A percentile compares a stretch with the other conserved stretches of the same genome.
phyloP scores from a whole-genome alignment of 2,329 filamentous ascomycete genomes.

The Aphanoascus verrucosus region DNA sequence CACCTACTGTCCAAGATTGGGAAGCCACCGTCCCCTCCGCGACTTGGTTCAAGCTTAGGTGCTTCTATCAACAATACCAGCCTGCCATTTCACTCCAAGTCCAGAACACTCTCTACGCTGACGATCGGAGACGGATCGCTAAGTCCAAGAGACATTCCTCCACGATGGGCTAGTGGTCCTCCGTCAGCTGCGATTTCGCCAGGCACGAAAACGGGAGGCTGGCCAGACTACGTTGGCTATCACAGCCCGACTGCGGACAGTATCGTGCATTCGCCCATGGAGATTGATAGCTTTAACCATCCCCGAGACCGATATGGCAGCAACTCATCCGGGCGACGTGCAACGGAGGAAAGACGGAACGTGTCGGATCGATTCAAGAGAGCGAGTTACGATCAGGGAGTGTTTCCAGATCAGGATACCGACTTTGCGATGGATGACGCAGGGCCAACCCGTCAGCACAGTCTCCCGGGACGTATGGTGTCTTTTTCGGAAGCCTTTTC shows the following conservation, averaged over 20 bases:
- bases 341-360: conserved; percentile 41
- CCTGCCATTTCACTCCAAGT: conserved; percentile 27
- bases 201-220: conserved; percentile 28
- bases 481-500: conserved; percentile 26
- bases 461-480: conserved; percentile 31
- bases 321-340: conserved; percentile 16
- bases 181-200: conserved; percentile 35
- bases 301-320: conserved; percentile 21
- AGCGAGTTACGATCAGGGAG: conserved; percentile 52
- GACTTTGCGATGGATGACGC: conserved; percentile 34
- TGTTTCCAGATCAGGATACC: conserved; percentile 41
- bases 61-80: conserved; percentile 22
- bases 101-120: conserved; percentile 20
- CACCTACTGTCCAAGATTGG: conserved; percentile 53
- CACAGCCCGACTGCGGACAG: conserved; percentile 38
- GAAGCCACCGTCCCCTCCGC: conserved; percentile 47
- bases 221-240: conserved; percentile 34
- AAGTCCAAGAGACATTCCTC: conserved; percentile 15
- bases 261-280: conserved; percentile 31
- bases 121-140: conserved; percentile 15
- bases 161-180: conserved; percentile 31
- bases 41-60: conserved; percentile 26
- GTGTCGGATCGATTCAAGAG: conserved; percentile 42
- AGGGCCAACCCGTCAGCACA: conserved; percentile 26
- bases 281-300: conserved; percentile 32